These are phyloP conservation scores for Solanum medicagineum DNA, from an alignment of 257 asterid species.

Conservation along the genomic window DNA sequence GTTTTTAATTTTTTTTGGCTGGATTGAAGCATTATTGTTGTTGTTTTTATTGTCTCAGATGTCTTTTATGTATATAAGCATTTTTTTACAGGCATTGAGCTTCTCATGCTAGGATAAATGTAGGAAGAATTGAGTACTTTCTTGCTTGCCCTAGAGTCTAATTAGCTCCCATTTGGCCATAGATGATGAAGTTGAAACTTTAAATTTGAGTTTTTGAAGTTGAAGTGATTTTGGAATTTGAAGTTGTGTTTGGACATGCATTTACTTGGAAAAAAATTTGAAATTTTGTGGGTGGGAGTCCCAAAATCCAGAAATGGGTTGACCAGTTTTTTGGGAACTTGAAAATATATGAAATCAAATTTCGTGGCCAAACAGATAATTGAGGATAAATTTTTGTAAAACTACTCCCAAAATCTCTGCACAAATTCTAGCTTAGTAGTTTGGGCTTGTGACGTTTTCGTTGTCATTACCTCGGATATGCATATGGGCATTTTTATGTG, in stretches of 20 bases:
- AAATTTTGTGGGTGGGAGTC: not conserved
- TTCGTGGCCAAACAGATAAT: not conserved
- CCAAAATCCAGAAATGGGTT: not conserved
- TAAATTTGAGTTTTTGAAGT: not conserved
- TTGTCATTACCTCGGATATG: not conserved
- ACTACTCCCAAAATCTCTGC: not conserved
- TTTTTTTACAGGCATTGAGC: not conserved
- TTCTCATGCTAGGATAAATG: not conserved
- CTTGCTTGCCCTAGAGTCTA: not conserved
- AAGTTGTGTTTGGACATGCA: not conserved
- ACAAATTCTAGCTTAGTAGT: not conserved
- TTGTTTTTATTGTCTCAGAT: not conserved
- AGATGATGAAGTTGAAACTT: not conserved
- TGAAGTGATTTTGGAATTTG: not conserved
- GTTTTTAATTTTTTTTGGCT: not conserved
- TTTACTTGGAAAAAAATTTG: not conserved
- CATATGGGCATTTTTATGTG: not conserved
- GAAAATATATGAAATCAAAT: too few relatives aligned
- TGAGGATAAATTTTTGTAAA: not conserved
- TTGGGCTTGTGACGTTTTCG: not conserved
- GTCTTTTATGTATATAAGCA: not conserved
- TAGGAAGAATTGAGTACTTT: constrained; percentile 1
- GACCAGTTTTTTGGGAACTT: not conserved
- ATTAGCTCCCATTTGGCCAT: not conserved
- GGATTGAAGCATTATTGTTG: not conserved